Conservation (phyloP, 1,284 basidiomycete species). For the Acaromyces ingoldii region DNA sequence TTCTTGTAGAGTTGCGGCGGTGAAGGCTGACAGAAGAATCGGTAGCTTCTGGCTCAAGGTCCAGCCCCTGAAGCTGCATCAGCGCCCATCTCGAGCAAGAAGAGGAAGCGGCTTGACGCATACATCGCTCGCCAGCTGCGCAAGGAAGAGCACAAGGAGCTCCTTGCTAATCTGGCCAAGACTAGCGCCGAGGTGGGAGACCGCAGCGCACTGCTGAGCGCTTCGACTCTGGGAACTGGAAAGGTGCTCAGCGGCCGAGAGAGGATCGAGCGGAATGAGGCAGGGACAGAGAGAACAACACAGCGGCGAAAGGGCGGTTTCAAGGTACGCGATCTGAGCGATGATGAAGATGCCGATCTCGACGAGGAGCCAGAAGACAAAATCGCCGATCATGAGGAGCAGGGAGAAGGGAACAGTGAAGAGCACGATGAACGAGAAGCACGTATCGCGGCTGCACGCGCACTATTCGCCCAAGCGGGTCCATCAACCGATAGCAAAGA, state of each 20-base stretch:
- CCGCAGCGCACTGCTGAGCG: slow-evolving; percentile 33
- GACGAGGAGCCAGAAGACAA: neutral
- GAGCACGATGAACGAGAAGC: slow-evolving; percentile 24
- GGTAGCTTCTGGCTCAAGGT: slow-evolving; percentile 1
- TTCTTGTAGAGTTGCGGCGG: neutral
- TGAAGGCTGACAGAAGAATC: neutral
- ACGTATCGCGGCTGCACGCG: slow-evolving; percentile 25
- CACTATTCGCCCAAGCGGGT: slow-evolving; percentile 15
- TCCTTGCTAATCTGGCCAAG: slow-evolving; percentile 45
- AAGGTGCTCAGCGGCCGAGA: slow-evolving; percentile 15
- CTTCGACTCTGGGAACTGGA: slow-evolving; percentile 47
- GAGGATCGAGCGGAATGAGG: slow-evolving; percentile 19
- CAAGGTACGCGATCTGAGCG: neutral
- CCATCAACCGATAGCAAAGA: slow-evolving; percentile 7
- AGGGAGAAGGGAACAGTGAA: neutral
- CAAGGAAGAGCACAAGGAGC: slow-evolving; percentile 43
- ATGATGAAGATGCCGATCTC: slow-evolving; percentile 11
- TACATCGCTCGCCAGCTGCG: slow-evolving; percentile 50
- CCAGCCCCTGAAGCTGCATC: neutral
- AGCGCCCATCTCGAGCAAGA: slow-evolving; percentile 43
- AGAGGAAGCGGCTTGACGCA: slow-evolving; percentile 50
- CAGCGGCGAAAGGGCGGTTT: neutral
- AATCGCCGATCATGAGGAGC: neutral
- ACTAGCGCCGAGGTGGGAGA: slow-evolving; percentile 37
- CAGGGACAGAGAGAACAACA: slow-evolving; percentile 16